Conservation (phyloP, 352 stramenopile species). For the Phytopythium helicoides region DNA sequence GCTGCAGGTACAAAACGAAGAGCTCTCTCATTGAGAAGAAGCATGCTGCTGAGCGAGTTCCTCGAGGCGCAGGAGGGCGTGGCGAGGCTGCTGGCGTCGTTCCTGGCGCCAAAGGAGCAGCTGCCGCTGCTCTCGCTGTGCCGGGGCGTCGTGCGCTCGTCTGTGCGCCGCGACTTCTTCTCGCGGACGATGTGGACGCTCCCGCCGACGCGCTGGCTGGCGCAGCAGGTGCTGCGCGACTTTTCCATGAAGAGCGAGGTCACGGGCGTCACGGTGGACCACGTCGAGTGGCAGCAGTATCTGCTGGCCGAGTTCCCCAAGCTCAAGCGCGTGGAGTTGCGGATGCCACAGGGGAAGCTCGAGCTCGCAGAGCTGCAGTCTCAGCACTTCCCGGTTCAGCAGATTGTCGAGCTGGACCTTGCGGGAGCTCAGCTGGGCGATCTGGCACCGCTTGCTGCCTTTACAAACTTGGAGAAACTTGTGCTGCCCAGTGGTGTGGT, state of each 20-base stretch:
- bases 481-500: neutral
- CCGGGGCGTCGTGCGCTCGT: neutral
- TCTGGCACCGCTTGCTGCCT: neutral
- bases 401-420: neutral
- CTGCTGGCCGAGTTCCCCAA: neutral
- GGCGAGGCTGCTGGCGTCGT: neutral
- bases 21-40: too few relatives aligned
- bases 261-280: neutral
- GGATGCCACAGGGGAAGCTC: neutral
- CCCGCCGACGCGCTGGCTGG: neutral
- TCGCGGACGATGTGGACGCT: neutral
- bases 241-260: constrained; percentile 1
- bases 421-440: neutral
- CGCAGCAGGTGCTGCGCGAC: neutral
- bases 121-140: neutral
- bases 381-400: neutral
- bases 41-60: constrained; percentile 1
- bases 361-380: neutral
- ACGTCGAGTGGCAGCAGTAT: constrained; percentile 1
- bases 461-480: neutral
- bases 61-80: neutral
- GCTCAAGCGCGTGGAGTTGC: neutral
- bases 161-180: constrained; percentile 1
- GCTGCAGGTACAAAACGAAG: too few relatives aligned
- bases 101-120: neutral